Base-by-base conservation (phyloP, 371 early-diverging fungal species). In the Lichtheimia hyalospora region DNA sequence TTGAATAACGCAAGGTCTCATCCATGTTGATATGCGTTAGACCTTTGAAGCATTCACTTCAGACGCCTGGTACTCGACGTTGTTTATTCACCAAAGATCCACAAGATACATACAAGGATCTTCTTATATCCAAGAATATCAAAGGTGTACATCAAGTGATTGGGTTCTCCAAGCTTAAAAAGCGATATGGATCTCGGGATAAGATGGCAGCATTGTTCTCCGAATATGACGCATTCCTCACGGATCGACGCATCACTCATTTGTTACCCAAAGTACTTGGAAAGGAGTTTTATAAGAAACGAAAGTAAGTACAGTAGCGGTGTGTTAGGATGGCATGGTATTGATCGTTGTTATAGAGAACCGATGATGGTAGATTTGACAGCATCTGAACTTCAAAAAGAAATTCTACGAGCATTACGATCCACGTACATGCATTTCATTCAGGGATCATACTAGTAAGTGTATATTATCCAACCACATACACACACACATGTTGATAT, bases 41-140 rank as follows among this genome's bases (percentile, higher is more conserved):
- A 58, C 66, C 64, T 20, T 60, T 81, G 46, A 73, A 75, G 40
- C 77, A 81, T 57, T 67, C 75, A 3, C 54, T 72, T 40, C 75
- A 75, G 49, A 54, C 61, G 49, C 64, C 73, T 7, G 75, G 69
- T 14, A 66, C 75, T 1, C 71, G 61, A 43, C 68, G 96, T 13
- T 95, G 96, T 67, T 67, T 97, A 57, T 84, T 96, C 61, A 90
- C 90, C 23, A 93, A 92, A 73, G 93, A 91, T 58, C 89, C 92
- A n/a, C 89, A 92, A 68, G 70, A 83, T 58, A 83, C 84, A 13
- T 87, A 74, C 73, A 89, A 93, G 62, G 86, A 91, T 23, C 63
- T 87, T 50, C 71, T 96, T 25, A 71, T 71, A 54, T 66, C 74
- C 16, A 85, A 89, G 62, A 72, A 81, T 24, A 78, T 88, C 59